Conservation (phyloP, 352 stramenopile species). For the Phytophthora pluvialis region DNA sequence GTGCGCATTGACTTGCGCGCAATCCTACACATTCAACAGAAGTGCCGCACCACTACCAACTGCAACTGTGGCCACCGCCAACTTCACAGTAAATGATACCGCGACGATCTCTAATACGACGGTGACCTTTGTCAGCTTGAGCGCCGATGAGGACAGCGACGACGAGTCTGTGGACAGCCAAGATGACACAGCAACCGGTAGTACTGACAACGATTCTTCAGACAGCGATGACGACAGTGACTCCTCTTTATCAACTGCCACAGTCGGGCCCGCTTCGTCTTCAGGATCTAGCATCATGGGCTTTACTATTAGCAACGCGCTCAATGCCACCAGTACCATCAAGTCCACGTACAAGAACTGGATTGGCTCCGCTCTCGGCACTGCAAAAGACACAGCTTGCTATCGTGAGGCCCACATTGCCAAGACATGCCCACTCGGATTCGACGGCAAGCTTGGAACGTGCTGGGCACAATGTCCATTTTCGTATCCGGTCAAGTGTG, state of each 20-base stretch:
- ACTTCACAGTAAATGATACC: conserved; percentile 19
- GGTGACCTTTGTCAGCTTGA: conserved; percentile 1
- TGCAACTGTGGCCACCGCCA: conserved; percentile 17
- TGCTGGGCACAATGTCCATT: conserved; percentile 52
- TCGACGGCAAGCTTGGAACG: conserved; percentile 36
- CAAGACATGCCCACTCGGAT: conserved; percentile 40
- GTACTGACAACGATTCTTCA: conserved; percentile 9
- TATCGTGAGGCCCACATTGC: conserved; percentile 45
- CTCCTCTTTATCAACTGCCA: conserved; percentile 12
- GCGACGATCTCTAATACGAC: conserved; percentile 1
- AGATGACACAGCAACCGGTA: conserved; percentile 5
- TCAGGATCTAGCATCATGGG: neutral
- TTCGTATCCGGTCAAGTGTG: conserved; percentile 45
- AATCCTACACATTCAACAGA: conserved; percentile 36
- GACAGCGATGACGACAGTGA: conserved; percentile 6
- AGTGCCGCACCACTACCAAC: conserved; percentile 18
- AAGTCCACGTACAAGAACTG: conserved; percentile 45
- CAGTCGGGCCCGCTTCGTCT: conserved; percentile 3
- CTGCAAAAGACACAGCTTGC: conserved; percentile 33
- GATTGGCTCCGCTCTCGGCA: conserved; percentile 31
- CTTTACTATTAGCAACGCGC: conserved; percentile 15
- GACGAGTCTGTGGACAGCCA: conserved; percentile 28
- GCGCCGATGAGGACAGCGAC: conserved; percentile 17
- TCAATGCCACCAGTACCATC: conserved; percentile 36
- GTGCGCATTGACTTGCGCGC: conserved; percentile 7